Percentiles rank a stretch among this genome's conserved stretches.
Evolutionary conservation across 106 monocot species (phyloP).

Genomic region (Cymbidium sinense): DNA sequence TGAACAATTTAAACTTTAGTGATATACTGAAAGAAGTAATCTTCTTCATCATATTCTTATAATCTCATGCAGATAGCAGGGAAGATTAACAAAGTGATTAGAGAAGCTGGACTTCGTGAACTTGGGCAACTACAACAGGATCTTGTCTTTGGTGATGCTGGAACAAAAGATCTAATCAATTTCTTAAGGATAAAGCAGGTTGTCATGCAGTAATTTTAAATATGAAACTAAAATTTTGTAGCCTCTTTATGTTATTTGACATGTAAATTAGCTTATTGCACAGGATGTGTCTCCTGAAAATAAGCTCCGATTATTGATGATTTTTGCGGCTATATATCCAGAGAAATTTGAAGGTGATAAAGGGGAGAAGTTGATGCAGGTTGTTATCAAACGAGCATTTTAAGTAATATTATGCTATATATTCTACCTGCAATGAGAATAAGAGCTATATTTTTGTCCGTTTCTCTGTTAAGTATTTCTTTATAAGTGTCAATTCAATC

Average conservation of each 20-base stretch:
- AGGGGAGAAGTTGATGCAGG: constrained; percentile 85
- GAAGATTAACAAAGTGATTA: constrained; percentile 81
- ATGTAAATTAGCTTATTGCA: constrained; percentile 2
- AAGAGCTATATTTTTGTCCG: not conserved
- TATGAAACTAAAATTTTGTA: not conserved
- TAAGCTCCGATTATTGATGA: constrained; percentile 81
- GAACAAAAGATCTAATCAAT: constrained; percentile 87
- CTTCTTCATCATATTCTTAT: not conserved
- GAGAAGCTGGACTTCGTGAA: constrained; percentile 74
- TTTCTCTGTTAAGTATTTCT: not conserved
- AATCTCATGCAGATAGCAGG: constrained; percentile 78
- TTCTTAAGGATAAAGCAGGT: constrained; percentile 87
- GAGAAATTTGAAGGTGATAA: constrained; percentile 91
- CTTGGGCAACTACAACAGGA: constrained; percentile 94
- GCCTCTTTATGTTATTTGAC: not conserved
- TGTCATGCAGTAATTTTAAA: not conserved
- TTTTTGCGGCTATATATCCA: constrained; percentile 69
- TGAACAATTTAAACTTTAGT: not conserved
- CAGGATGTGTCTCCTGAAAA: constrained; percentile 75
- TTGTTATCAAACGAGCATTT: constrained; percentile 13
- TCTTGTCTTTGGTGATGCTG: constrained; percentile 98
- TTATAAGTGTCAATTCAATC: not conserved
- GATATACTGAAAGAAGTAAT: not conserved
- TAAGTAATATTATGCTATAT: not conserved
- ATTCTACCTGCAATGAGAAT: not conserved